These are phyloP conservation scores for Dictyostelium purpureum DNA, from an alignment of 78 protist genomes.

Conservation along the genomic window DNA sequence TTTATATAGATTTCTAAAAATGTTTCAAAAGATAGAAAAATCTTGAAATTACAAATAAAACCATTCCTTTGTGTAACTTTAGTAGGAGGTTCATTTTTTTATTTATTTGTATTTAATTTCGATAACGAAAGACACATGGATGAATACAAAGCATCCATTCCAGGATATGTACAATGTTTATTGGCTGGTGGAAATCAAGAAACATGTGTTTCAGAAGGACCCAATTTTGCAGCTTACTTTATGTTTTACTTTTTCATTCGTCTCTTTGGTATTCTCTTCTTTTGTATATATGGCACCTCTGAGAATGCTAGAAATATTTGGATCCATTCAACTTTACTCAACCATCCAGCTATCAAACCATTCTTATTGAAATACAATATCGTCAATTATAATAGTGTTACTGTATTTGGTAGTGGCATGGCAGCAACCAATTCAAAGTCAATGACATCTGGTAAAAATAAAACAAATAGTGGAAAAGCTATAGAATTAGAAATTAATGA, in stretches of 20 bases:
- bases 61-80: constrained; percentile 41
- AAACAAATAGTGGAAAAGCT: not conserved
- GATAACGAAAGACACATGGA: not conserved
- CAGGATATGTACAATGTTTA: not conserved
- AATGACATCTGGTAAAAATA: not conserved
- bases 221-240: constrained; percentile 1
- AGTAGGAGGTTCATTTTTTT: constrained; percentile 38
- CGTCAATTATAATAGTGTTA: not conserved
- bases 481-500: not conserved
- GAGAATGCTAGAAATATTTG: not conserved
- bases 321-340: not conserved
- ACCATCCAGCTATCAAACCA: not conserved
- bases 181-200: not conserved
- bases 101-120: constrained; percentile 5
- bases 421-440: constrained; percentile 11
- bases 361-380: not conserved
- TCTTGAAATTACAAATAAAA: constrained; percentile 32
- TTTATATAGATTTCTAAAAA: constrained; percentile 6
- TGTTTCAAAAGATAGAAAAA: constrained; percentile 29
- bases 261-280: constrained; percentile 9
- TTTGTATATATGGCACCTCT: constrained; percentile 7
- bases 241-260: constrained; percentile 15
- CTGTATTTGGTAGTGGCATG: constrained; percentile 5
- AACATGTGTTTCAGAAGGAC: not conserved
- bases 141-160: not conserved